Percentiles rank a stretch among this genome's conserved stretches.
Evolutionary conservation across 2,329 filamentous ascomycete genomes (phyloP).

Genomic region (Aspergillus sp.): DNA sequence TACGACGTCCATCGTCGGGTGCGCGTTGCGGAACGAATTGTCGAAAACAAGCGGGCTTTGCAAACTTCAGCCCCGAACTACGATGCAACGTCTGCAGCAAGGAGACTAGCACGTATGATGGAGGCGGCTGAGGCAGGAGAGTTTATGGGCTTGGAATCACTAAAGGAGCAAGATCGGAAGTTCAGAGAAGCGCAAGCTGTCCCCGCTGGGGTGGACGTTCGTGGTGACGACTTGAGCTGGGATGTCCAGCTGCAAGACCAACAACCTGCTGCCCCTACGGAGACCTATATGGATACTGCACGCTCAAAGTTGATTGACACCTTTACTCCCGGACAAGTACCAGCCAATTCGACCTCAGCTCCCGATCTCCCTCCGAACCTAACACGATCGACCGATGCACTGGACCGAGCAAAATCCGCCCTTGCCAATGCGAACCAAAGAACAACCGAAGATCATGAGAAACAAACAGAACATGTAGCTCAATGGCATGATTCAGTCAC

Average conservation of each 20-base stretch:
- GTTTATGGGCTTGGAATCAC: constrained; percentile 42
- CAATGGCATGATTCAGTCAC: constrained; percentile 17
- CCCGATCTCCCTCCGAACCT: constrained; percentile 7
- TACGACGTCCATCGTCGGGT: constrained; percentile 47
- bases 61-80: constrained; percentile 46
- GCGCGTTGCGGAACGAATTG: constrained; percentile 43
- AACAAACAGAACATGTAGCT: background rate
- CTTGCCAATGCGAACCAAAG: background rate
- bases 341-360: background rate
- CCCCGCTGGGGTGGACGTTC: background rate
- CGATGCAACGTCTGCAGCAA: constrained; percentile 42
- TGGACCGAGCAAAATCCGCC: background rate
- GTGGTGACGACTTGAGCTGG: background rate
- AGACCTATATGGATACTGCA: constrained; percentile 10
- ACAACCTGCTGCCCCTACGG: background rate
- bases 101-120: constrained; percentile 44
- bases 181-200: constrained; percentile 16
- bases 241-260: background rate
- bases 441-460: background rate
- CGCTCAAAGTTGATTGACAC: background rate
- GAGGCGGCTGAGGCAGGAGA: constrained; percentile 48
- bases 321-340: background rate
- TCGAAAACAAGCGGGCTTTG: constrained; percentile 47
- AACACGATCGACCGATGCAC: constrained; percentile 3
- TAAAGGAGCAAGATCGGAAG: constrained; percentile 32